Evolutionary conservation across 805 yeast species (phyloP), one percentile per base, ranked within the genome.

Genomic region (Metschnikowia drakensbergensis): DNA sequence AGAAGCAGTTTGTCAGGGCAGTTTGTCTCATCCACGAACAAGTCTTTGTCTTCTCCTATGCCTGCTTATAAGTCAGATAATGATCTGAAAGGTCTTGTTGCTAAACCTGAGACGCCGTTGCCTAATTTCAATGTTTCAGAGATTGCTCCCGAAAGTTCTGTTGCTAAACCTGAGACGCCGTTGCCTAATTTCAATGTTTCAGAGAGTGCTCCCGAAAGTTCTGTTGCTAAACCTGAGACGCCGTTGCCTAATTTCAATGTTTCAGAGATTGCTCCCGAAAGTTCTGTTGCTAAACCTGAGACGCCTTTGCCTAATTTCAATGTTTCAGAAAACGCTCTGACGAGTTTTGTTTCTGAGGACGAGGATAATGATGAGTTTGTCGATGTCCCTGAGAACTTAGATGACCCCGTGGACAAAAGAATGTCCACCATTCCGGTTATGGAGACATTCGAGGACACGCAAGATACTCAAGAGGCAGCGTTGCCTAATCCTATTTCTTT

Each of bases 301-400:
- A 17, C 17, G 17, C 17, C 17, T 1, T 17, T 17, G 17, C 17
- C 17, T 17, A 17, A 17, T 17, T 17, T 17, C 17, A 17, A 17
- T 17, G 17, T 17, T 17, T 17, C 39, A 25, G 29, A 37, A 26
- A 29, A 31, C n/a, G 33, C 13, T 3, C 33, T 31, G 33, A 17
- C 17, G 17, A 8, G 13, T 13, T 6, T 17, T 6, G 17, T 37
- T 9, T 25, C 39, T 3, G 39, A 37, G 29, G 22, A 25, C 10
- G 51, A 51, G 17, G 51, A 43, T 4, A 48, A 42, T 7, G 52
- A 51, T 32, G 47, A 44, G 29, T 54, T 54, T 37, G 58, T 54
- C 34, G 57, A 54, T 44, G 58, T 54, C 8, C 57, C 57, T 2
- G 56, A 54, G 6, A 33, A 35, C 9, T 39, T 45, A 25, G 54